Evolutionary conservation across 1,284 basidiomycete species (phyloP), one percentile per base, ranked within the genome.

Genomic region (Caloboletus firmus): DNA sequence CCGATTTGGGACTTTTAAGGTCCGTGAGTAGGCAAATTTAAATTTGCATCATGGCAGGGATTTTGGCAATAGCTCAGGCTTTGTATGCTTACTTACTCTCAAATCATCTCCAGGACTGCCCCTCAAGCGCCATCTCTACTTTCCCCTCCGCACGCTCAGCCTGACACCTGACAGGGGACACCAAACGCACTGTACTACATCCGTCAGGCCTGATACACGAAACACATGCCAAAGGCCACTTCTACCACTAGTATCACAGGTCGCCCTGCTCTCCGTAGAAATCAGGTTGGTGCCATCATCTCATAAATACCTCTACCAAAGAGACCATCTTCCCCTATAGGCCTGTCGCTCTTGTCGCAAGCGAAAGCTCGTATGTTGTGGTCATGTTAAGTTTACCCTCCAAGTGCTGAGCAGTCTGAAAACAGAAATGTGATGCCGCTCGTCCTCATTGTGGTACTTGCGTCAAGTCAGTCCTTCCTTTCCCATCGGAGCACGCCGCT

Each of bases 381-480:
- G 12, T 52, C 45, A 31, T 30, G 17, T 49, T 17, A 17, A 5
- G 6, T 45, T 4, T 24, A 5, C 37, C 42, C 24, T 35, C 50
- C 20, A 13, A 51, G 39, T 35, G 11, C 42, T 68, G 45, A 68
- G 35, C 36, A 46, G 47, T 45, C 24, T 48, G 36, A 49, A 39
- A 56, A 45, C 62, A 91, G 89, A 91, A 89, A 87, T 91, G 89
- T 62, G 89, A 91, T 69, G 89, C 89, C 42, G 79, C 83, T 45
- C 82, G 90, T 55, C 89, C 89, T 11, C 88, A 91, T 66, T 92
- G 89, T 68, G 80, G 84, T 39, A 91, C 89, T 44, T 92, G 89
- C 65, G 80, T 89, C 52, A 91, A 87, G 86, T 90, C 65, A 63
- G 83, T 77, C 35, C 46, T 51, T 46, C 46, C 49, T 32, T 54